A percentile compares a stretch with the other conserved stretches of the same genome.
phyloP scores from a whole-genome alignment of 2,329 filamentous ascomycete genomes.

The Alternaria gaisen region DNA sequence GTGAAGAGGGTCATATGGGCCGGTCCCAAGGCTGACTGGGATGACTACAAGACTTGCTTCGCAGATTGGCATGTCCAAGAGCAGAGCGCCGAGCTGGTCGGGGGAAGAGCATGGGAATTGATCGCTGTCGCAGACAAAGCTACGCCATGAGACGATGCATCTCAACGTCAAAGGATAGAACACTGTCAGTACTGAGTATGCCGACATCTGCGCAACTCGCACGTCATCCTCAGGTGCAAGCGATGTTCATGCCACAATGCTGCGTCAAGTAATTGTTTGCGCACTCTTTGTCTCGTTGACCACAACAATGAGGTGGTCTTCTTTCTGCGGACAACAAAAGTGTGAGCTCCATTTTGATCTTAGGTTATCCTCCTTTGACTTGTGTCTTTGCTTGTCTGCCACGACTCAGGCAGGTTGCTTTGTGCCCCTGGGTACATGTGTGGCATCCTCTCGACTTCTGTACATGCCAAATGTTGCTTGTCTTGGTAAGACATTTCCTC shows the following conservation, averaged over 20 bases:
- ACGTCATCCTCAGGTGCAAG: not conserved
- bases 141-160: not conserved
- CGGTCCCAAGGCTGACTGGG: slow-evolving; percentile 56
- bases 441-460: not conserved
- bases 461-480: not conserved
- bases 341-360: not conserved
- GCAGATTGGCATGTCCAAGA: slow-evolving; percentile 28
- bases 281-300: not conserved
- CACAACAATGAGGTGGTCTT: not conserved
- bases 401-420: not conserved
- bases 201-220: not conserved
- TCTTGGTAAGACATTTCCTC: not conserved
- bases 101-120: slow-evolving; percentile 47
- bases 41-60: slow-evolving; percentile 44
- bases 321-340: not conserved
- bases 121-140: slow-evolving; percentile 35
- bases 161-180: not conserved
- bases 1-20: slow-evolving; percentile 55
- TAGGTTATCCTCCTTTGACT: not conserved
- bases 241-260: not conserved
- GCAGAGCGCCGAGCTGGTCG: slow-evolving; percentile 35
- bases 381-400: not conserved
- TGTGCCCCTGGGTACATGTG: not conserved
- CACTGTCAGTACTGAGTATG: not conserved
- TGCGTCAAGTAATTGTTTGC: not conserved